Percentiles rank a stretch among this genome's conserved stretches.
Evolutionary conservation across 1,139 yeast species (phyloP).

Genomic region (Hansenula sp.): DNA sequence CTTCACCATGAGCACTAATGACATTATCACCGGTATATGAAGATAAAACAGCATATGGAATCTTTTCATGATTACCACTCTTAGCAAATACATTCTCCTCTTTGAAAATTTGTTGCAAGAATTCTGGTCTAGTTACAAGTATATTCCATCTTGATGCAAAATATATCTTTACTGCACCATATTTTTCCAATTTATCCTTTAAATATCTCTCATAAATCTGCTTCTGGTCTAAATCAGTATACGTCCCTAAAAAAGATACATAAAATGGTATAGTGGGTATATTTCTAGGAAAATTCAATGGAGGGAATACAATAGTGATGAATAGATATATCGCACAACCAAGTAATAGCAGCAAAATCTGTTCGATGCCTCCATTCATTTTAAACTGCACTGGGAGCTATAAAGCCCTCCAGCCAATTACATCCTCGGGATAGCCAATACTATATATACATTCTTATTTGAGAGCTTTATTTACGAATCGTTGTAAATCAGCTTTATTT

Average conservation of each 20-base stretch:
- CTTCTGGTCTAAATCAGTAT: constrained; percentile 44
- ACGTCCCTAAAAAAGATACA: constrained; percentile 46
- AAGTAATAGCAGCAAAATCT: neutral
- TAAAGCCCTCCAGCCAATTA: too few relatives aligned
- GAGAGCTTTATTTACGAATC: too few relatives aligned
- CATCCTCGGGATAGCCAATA: too few relatives aligned
- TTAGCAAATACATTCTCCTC: constrained; percentile 49
- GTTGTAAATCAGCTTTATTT: too few relatives aligned
- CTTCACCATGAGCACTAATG: constrained; percentile 53
- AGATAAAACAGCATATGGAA: constrained; percentile 52
- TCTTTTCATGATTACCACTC: constrained; percentile 58
- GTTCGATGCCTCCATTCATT: neutral
- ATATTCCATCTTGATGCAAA: constrained; percentile 65
- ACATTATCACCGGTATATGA: constrained; percentile 60
- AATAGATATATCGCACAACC: neutral
- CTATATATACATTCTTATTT: too few relatives aligned
- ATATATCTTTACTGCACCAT: constrained; percentile 58
- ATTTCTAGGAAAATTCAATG: constrained; percentile 32
- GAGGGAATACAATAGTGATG: constrained; percentile 27
- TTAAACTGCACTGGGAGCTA: too few relatives aligned
- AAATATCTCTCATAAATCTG: constrained; percentile 40
- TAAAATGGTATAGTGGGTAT: constrained; percentile 63
- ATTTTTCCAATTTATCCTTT: constrained; percentile 36
- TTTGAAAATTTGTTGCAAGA: constrained; percentile 41
- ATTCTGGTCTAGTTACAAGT: constrained; percentile 46